Evolutionary conservation across 2,329 filamentous ascomycete genomes (phyloP).

Genomic region (Scopulariopsis brevicaulis): DNA sequence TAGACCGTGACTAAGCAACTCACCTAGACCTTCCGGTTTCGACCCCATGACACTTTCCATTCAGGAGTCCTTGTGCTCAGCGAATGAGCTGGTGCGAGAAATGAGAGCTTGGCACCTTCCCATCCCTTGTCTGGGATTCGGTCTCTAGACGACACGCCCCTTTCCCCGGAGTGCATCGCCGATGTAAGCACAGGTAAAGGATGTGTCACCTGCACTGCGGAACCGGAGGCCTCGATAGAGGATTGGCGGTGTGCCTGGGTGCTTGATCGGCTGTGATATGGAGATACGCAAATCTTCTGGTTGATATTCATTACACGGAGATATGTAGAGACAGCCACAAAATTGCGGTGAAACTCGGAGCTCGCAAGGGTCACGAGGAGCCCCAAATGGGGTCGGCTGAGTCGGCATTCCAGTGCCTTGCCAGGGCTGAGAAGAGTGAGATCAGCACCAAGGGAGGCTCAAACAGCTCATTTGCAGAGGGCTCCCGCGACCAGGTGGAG

Average conservation of each 20-base stretch:
- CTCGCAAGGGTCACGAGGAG: neutral
- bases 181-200: too few species aligned
- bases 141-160: too few species aligned
- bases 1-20: too few species aligned
- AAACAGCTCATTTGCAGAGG: neutral
- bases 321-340: neutral
- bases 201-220: neutral
- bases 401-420: neutral
- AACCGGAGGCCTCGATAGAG: neutral
- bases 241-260: neutral
- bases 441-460: neutral
- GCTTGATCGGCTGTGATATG: neutral
- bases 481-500: neutral
- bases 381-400: neutral
- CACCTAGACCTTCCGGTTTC: too few species aligned
- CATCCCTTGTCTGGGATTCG: too few species aligned
- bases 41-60: too few species aligned
- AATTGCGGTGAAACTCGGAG: neutral
- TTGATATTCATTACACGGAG: neutral
- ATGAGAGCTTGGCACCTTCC: too few species aligned
- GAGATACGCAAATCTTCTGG: neutral
- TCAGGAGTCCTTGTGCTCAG: too few species aligned
- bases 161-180: too few species aligned
- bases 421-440: neutral
- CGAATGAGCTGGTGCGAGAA: too few species aligned